These are phyloP conservation scores for Stachybotrys chartarum DNA, from an alignment of 2,329 filamentous ascomycete species.

Conservation along the genomic window DNA sequence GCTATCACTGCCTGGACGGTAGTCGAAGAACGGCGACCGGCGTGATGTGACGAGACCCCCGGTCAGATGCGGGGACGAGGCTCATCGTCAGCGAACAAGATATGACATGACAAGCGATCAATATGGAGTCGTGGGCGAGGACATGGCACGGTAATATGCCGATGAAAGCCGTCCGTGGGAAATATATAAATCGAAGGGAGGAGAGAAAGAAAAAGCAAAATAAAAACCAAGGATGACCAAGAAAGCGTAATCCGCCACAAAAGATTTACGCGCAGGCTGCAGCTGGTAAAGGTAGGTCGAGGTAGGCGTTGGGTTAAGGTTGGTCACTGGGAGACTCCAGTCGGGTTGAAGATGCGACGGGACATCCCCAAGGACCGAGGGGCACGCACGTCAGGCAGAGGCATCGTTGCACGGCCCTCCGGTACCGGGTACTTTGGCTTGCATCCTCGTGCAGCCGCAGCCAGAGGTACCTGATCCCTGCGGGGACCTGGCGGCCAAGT, in stretches of 20 bases:
- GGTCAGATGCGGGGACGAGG: slow-evolving; percentile 25
- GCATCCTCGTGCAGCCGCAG: neutral
- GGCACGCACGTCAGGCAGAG: neutral
- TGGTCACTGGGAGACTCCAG: neutral
- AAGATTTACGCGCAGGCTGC: neutral
- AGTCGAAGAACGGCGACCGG: slow-evolving; percentile 8
- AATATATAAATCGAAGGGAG: neutral
- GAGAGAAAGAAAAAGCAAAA: neutral
- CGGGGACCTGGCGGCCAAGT: neutral
- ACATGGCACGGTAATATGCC: neutral
- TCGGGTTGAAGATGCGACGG: neutral
- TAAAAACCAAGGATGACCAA: neutral
- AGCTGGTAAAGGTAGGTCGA: neutral
- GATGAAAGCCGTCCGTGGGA: neutral
- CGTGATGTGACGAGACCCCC: slow-evolving; percentile 26
- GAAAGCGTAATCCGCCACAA: neutral
- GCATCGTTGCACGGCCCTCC: neutral
- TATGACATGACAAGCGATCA: slow-evolving; percentile 10
- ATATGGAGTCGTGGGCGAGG: neutral
- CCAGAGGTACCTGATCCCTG: neutral
- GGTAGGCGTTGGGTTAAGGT: neutral
- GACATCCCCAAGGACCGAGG: neutral
- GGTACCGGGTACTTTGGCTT: neutral
- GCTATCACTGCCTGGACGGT: neutral
- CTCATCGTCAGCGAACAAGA: slow-evolving; percentile 21